Evolutionary conservation across 306 rosid species (phyloP), one percentile per base, ranked within the genome.

Genomic region (Begonia masoniana): DNA sequence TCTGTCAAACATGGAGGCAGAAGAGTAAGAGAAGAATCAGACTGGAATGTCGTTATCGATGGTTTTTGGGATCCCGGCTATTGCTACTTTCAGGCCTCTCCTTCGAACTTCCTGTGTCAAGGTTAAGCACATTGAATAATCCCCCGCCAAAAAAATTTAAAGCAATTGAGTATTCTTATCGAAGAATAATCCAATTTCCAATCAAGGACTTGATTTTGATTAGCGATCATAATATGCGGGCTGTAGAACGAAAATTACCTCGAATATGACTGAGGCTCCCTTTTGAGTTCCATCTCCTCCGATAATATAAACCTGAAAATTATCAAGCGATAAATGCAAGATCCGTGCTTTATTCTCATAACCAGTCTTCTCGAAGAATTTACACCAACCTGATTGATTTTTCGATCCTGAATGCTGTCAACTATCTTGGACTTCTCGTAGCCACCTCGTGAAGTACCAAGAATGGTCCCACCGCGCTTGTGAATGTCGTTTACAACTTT

Each of bases 211-310:
- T 31, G 39, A 31, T 4, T 31, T 31, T 31, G 9, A 31, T 31
- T 31, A 2, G 24, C 24, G 24, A 21, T 7, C 39, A n/a, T n/a
- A n/a, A n/a, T n/a, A n/a, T n/a, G n/a, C n/a, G n/a, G n/a, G n/a
- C n/a, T n/a, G n/a, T n/a, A n/a, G n/a, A n/a, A n/a, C 39, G 39
- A 31, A 31, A 31, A 31, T 31, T 31, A 31, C 96, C 96, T 87
- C 96, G 35, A 65, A 83, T 68, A 87, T 87, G 13, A 68, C 75
- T 53, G 96, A 76, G 14, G 96, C 96, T 6, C 94, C 96, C 55
- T 55, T 87, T 50, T 83, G 94, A 46, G 96, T 87, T 71, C 96
- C 96, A 62, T 87, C 94, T 78, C 96, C 96, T 74, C 96, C 96
- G 68, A 87, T 80, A 13, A 31, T 31, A 31, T 31, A 31, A 31